These are phyloP conservation scores for Albugo laibachii DNA, from an alignment of 352 stramenopile species.

Conservation along the genomic window DNA sequence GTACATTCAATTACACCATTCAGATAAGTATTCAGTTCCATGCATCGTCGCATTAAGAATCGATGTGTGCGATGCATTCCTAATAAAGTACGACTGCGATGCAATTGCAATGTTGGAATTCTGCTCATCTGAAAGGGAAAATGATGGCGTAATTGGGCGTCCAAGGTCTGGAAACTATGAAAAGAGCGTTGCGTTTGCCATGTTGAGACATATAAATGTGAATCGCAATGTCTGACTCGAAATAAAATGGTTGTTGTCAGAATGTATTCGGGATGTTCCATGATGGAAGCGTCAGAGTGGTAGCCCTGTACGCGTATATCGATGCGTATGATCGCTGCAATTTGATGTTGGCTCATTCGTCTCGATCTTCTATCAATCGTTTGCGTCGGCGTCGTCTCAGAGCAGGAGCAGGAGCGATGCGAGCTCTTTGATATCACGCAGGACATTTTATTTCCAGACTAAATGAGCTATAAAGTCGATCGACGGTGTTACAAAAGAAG, in stretches of 20 bases:
- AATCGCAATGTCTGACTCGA: constrained; percentile 30
- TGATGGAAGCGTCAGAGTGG: constrained; percentile 52
- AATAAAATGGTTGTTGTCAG: constrained; percentile 41
- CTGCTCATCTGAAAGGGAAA: constrained; percentile 45
- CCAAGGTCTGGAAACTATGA: constrained; percentile 49
- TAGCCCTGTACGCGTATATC: constrained; percentile 30
- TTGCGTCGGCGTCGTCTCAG: too few relatives aligned
- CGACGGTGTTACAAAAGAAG: too few relatives aligned
- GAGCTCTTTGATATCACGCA: too few relatives aligned
- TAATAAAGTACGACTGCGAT: constrained; percentile 38
- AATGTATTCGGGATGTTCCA: constrained; percentile 61
- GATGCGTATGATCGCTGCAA: constrained; percentile 45
- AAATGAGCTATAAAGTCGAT: too few relatives aligned
- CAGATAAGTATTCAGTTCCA: constrained; percentile 52
- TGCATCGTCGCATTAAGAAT: constrained; percentile 35
- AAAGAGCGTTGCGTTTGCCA: constrained; percentile 54
- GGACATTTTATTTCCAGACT: too few relatives aligned
- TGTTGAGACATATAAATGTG: constrained; percentile 24
- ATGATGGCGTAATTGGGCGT: constrained; percentile 36
- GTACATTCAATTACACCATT: constrained; percentile 14
- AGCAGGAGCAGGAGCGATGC: too few relatives aligned
- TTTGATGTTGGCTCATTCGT: constrained; percentile 9
- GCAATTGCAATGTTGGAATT: constrained; percentile 20
- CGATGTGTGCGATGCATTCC: constrained; percentile 23
- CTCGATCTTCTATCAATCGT: too few relatives aligned